These are phyloP conservation scores for Stephanodiscus triporus DNA, from an alignment of 108 stramenopile species.

Conservation along the genomic window DNA sequence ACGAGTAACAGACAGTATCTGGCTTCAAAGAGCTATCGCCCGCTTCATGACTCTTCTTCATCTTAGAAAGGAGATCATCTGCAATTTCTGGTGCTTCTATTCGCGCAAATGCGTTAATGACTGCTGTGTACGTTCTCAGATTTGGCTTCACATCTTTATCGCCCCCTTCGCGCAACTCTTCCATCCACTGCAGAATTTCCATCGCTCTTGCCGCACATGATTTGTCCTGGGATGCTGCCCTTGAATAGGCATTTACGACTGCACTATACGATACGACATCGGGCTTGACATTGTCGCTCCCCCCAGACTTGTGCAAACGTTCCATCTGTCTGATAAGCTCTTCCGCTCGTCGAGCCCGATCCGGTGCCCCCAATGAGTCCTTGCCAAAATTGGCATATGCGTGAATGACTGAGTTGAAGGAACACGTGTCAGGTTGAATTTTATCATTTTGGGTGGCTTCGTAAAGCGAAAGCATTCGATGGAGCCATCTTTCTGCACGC, in stretches of 20 bases:
- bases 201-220: slow-evolving; percentile 35
- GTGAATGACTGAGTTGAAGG: slow-evolving; percentile 66
- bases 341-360: slow-evolving; percentile 55
- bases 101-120: slow-evolving; percentile 44
- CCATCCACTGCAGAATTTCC: slow-evolving; percentile 41
- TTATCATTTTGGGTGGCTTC: slow-evolving; percentile 19
- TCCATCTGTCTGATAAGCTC: slow-evolving; percentile 60
- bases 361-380: slow-evolving; percentile 16
- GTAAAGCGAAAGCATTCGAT: slow-evolving; percentile 49
- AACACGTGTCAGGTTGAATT: slow-evolving; percentile 62
- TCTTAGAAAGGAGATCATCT: slow-evolving; percentile 64
- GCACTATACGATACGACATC: slow-evolving; percentile 61
- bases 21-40: slow-evolving; percentile 66
- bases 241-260: slow-evolving; percentile 74
- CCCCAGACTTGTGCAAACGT: slow-evolving; percentile 41
- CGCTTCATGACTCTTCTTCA: slow-evolving; percentile 54
- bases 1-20: slow-evolving; percentile 52
- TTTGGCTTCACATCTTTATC: slow-evolving; percentile 72
- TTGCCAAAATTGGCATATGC: slow-evolving; percentile 54
- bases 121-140: slow-evolving; percentile 73
- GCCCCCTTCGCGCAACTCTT: slow-evolving; percentile 25
- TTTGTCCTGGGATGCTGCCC: slow-evolving; percentile 41
- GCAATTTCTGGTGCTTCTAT: slow-evolving; percentile 30
- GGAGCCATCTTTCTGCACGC: slow-evolving; percentile 57
- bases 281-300: slow-evolving; percentile 50